Conservation (phyloP, 225 moss, liverwort and hornwort species). For the Ulota crispa region DNA sequence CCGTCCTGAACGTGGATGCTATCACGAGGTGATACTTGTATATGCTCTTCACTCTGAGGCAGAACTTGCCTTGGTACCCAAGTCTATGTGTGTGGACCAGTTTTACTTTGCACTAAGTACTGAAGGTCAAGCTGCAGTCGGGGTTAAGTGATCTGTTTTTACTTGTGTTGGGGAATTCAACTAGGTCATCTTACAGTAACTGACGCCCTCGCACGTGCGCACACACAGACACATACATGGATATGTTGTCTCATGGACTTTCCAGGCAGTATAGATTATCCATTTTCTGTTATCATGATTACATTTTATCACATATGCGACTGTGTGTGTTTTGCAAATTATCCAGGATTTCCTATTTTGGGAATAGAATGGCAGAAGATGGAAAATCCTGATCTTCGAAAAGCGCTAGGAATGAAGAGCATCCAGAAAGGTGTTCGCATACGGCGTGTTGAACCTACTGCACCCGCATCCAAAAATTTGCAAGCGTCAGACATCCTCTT, state of each 20-base stretch:
- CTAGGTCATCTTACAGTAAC: neutral
- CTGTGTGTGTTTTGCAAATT: constrained; percentile 19
- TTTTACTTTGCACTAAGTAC: neutral
- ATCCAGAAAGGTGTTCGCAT: constrained; percentile 95
- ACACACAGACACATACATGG: no score
- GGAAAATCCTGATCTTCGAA: constrained; percentile 98
- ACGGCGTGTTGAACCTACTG: constrained; percentile 96
- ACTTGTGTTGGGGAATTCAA: neutral
- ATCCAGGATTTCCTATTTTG: constrained; percentile 89
- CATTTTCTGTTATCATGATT: neutral
- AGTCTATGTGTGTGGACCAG: neutral
- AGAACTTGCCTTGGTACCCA: neutral
- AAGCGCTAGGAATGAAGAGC: constrained; percentile 89
- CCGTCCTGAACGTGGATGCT: neutral
- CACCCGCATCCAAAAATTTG: constrained; percentile 85
- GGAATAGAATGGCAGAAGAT: constrained; percentile 99
- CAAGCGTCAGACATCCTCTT: constrained; percentile 89
- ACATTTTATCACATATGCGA: neutral
- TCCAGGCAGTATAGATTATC: neutral
- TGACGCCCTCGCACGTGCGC: neutral
- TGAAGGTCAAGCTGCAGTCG: neutral
- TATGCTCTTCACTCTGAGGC: neutral
- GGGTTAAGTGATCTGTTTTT: constrained; percentile 6
- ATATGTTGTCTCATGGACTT: neutral
- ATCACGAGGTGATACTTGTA: neutral